A percentile compares a stretch with the other conserved stretches of the same genome.
Conservation (phyloP, 2,329 filamentous ascomycete species). For the Hortaea sp. region DNA sequence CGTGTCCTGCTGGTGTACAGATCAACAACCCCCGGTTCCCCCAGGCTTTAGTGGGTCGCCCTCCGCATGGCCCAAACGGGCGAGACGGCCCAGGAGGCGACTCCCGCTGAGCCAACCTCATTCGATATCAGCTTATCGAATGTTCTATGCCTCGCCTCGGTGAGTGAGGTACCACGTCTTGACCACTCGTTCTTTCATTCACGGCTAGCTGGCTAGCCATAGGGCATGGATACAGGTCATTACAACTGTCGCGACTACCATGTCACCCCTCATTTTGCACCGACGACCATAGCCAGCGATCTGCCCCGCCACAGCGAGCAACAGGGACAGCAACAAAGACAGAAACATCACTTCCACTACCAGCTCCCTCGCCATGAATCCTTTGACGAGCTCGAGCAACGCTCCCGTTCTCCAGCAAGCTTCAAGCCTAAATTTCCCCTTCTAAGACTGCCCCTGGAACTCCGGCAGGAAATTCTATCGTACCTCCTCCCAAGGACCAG, state of each 20-base stretch:
- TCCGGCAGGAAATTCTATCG: constrained; percentile 33
- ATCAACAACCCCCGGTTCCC: background rate
- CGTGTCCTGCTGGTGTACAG: too few species aligned
- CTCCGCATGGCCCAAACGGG: background rate
- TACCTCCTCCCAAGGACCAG: constrained; percentile 33
- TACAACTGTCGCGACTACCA: constrained; percentile 29
- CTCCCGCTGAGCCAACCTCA: too few species aligned
- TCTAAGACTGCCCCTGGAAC: constrained; percentile 33
- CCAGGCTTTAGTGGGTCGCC: background rate
- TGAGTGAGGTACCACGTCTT: too few species aligned
- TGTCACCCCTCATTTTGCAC: constrained; percentile 18
- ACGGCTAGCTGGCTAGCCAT: background rate
- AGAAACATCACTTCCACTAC: constrained; percentile 2
- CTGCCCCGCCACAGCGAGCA: background rate
- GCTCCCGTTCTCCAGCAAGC: constrained; percentile 21
- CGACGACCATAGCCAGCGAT: constrained; percentile 11
- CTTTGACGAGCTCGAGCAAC: constrained; percentile 22
- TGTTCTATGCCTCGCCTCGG: background rate
- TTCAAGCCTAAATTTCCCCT: constrained; percentile 20
- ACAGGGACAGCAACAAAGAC: background rate
- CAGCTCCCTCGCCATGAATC: constrained; percentile 14
- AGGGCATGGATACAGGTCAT: constrained; percentile 25
- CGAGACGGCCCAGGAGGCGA: too few species aligned
- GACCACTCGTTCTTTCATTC: background rate
- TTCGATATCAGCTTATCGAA: background rate